These are phyloP conservation scores for Ustilago cynodontis DNA, from an alignment of 1,284 basidiomycete genomes.

Conservation along the genomic window DNA sequence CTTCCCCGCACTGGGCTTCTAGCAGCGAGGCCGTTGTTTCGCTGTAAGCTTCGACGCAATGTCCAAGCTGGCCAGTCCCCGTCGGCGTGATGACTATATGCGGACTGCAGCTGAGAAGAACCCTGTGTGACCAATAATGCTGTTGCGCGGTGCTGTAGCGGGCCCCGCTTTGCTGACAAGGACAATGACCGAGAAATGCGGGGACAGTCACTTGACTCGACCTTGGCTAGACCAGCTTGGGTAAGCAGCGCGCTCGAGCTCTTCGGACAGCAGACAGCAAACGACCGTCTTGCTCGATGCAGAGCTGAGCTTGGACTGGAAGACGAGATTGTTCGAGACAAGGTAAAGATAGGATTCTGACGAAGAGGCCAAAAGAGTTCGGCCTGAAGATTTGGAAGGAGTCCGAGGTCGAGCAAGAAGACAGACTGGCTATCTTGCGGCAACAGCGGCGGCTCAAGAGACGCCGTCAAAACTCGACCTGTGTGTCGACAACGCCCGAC, in stretches of 20 bases:
- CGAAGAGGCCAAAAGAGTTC: background rate
- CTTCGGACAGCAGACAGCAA: background rate
- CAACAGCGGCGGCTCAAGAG: background rate
- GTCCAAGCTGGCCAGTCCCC: background rate
- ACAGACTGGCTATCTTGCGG: background rate
- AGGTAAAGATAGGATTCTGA: background rate
- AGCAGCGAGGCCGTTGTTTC: too few species aligned
- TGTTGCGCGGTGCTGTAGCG: conserved; percentile 3
- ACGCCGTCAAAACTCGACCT: conserved; percentile 5
- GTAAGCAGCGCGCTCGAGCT: background rate
- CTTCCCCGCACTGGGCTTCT: conserved; percentile 4
- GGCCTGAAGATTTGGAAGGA: background rate
- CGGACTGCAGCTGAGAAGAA: background rate
- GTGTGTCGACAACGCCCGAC: conserved; percentile 10
- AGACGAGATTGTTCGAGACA: background rate
- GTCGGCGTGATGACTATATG: background rate
- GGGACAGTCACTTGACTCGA: conserved; percentile 6
- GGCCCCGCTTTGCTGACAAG: conserved; percentile 1
- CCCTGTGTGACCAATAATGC: background rate
- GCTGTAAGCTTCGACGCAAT: background rate
- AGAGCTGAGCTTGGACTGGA: background rate
- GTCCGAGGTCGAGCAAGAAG: background rate
- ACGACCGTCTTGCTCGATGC: background rate
- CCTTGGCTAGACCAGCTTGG: background rate
- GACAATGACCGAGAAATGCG: conserved; percentile 2